Base-by-base conservation (phyloP, 768 basidiomycete genomes). In the Tulasnella sp. region DNA sequence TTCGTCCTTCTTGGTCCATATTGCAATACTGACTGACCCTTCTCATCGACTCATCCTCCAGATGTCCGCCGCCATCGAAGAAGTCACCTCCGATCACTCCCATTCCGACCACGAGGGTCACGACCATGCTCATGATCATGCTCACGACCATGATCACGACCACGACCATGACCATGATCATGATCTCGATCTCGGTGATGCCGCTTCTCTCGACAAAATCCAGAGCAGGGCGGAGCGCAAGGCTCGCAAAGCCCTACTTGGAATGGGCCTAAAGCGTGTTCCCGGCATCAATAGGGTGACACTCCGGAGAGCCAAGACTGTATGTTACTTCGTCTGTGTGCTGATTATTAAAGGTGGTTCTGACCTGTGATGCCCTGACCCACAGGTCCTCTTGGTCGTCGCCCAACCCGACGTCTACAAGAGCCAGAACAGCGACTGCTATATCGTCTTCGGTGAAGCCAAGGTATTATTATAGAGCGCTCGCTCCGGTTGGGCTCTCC, bases 391-490 rank as follows among this genome's bases (percentile, higher is more conserved):
- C 78, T 93, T 98, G 82, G 96, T 98, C 77, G 88, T 99, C 80
- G 90, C 93, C 74, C 86, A 91, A 71, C 97, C 97, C 45, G 97
- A 99, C 79, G 97, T 99, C 74, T 99, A 93, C 91, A 98, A 98
- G 87, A 95, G 93, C 71, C 91, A 92, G 58, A 96, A 94, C 85
- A 95, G 94, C 82, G 97, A 99, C 85, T 94, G 93, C 85, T 98
- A 99, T 88, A 94, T 99, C 82, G 96, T 99, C 79, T 99, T 99
- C 81, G 97, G 97, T 79, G 97, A 99, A 87, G 96, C 93, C 75
- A 95, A 95, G 89, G 91, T 91, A 68, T 42, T 14, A 12, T 25
- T 14, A 25, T 34, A 39, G 64, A 36, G 37, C 71, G 67, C 17
- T 1, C 45, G 29, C 58, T 75, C 25, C 19, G 14, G 67, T 78